Conservation (phyloP, 2,329 filamentous ascomycete species). For the Aureobasidium sp. region DNA sequence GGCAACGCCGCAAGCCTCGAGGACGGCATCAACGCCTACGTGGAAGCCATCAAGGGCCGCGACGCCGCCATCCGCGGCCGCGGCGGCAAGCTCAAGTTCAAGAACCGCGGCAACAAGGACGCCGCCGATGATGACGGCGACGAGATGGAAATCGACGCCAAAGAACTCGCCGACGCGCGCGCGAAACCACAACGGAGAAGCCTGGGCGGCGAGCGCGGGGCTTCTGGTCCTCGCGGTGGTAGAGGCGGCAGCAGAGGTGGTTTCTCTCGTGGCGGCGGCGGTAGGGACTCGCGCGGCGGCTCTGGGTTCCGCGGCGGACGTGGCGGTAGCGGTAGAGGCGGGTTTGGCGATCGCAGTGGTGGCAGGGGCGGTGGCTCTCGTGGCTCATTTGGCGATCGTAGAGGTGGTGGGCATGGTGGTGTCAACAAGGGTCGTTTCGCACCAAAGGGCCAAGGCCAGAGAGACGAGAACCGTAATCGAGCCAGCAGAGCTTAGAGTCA, state of each 20-base stretch:
- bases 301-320: conserved; percentile 10
- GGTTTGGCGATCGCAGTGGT: neutral
- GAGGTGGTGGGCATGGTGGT: conserved; percentile 7
- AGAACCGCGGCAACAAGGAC: conserved; percentile 35
- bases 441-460: neutral
- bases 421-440: conserved; percentile 1
- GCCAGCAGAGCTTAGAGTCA: neutral
- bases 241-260: neutral
- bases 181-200: conserved; percentile 30
- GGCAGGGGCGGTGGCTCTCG: neutral
- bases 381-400: neutral
- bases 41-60: conserved; percentile 53
- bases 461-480: conserved; percentile 2
- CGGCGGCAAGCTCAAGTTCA: conserved; percentile 55
- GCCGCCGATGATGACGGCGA: conserved; percentile 43
- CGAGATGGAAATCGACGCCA: conserved; percentile 28
- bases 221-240: conserved; percentile 1
- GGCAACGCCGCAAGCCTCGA: conserved; percentile 38
- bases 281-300: neutral
- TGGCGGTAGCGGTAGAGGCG: neutral
- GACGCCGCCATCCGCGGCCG: conserved; percentile 53
- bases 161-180: conserved; percentile 26
- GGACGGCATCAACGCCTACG: conserved; percentile 53
- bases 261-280: neutral
- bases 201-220: conserved; percentile 29